Evolutionary conservation across 1,284 basidiomycete species (phyloP), one percentile per base, ranked within the genome.

Genomic region (Ceratobasidium sp.): DNA sequence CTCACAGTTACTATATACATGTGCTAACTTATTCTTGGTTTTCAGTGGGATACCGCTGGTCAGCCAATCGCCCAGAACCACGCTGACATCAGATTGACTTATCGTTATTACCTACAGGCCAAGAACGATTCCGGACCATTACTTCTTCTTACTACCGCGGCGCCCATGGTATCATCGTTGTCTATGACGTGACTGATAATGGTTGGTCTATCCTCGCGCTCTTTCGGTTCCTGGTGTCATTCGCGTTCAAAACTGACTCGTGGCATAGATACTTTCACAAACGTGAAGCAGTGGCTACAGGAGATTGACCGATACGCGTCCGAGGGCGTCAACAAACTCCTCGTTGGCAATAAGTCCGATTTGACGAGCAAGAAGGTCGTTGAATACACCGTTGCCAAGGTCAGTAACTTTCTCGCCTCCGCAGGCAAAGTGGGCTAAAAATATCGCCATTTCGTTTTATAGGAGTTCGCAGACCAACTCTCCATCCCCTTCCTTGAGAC

Each of bases 221-320:
- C 48, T n/a, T 56, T 41, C 11, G 11, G 11, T 11, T 63, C 7
- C 27, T 48, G 54, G 33, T n/a, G 0, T 51, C 14, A 19, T 53
- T 36, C 17, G 17, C 33, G 45, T 22, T 24, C 27, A 1, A 48
- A 31, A 33, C 27, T 59, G 48, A 56, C 27, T 59, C 62, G 66
- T 71, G 66, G 50, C 67, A 54, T 45, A 96, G 96, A 99, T 81
- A 97, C 96, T 19, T 99, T 98, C 87, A 92, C 93, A 80, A 98
- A 99, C 81, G 98, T 99, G 83, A 99, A 99, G 88, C 96, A 98
- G 83, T 99, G 98, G 98, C 89, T 99, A 75, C 96, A 98, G 83
- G 97, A 99, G 85, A 99, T 99, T 81, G 98, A 99, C 86, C 92
- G 97, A 81, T 99, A 99, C 84, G 98, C 98, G 76, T 97, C 96